phyloP scores from a whole-genome alignment of 495 filamentous ascomycete genomes.

The Podospora pseudopauciseta region DNA sequence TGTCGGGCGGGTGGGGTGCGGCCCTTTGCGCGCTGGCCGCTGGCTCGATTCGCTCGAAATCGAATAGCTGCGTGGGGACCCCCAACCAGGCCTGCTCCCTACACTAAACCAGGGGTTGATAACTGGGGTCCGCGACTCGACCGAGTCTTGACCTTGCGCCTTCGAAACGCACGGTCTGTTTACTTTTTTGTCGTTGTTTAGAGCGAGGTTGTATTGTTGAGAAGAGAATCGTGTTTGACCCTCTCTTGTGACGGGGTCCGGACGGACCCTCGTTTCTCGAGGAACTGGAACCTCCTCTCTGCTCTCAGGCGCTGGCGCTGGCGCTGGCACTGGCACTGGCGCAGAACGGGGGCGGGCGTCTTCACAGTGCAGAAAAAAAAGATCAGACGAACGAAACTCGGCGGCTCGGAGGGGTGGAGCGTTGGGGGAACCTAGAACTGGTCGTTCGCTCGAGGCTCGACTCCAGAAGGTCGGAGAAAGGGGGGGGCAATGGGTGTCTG shows the following conservation, averaged over 20 bases:
- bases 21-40: constrained; percentile 6
- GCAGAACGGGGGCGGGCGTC: neutral
- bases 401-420: neutral
- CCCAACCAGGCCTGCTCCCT: neutral
- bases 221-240: neutral
- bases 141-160: neutral
- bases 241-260: neutral
- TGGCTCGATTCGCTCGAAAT: constrained; percentile 11
- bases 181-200: neutral
- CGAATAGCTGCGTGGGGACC: constrained; percentile 11
- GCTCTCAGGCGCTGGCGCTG: neutral
- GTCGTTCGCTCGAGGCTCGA: neutral
- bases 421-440: neutral
- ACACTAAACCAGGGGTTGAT: constrained; percentile 1
- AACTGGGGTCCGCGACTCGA: constrained; percentile 7
- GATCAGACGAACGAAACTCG: neutral
- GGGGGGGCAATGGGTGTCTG: no score
- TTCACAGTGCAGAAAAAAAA: neutral
- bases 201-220: neutral
- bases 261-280: neutral
- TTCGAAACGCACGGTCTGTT: neutral
- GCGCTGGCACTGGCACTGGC: neutral
- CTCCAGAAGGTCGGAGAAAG: neutral
- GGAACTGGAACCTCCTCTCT: neutral
- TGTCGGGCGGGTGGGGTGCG: constrained; percentile 13